Base-by-base conservation (phyloP, 1,284 basidiomycete species). In the Veloporphyrellus conicus region DNA sequence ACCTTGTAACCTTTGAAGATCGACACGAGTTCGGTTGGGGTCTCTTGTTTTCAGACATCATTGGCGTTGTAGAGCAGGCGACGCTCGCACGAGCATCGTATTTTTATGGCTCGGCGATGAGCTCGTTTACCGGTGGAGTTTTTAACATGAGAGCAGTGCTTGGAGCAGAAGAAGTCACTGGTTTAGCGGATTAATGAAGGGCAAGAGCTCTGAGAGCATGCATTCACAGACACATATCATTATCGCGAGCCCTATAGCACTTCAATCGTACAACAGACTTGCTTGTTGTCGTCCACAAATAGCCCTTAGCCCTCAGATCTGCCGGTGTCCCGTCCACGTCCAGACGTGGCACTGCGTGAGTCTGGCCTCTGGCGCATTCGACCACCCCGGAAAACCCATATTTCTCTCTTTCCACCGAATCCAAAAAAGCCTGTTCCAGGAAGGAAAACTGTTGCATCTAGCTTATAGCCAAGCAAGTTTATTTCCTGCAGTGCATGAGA, bases 381-480 rank as follows among this genome's bases (percentile, higher is more conserved):
- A 25, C 43, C 40, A 27, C 61, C 54, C 3, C 68, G 67, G 62
- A 78, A 78, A 34, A 78, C 63, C 77, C 77, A 78, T 25, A 76
- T 42, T 56, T 79, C 77, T 53, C 66, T 71, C 53, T 70, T 70
- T 23, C 67, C 60, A 12, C 71, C 66, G 22, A 77, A 57, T 25
- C 70, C 68, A 42, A 75, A 60, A 32, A 73, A 50, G 7, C 70
- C 68, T n/a, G 61, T 56, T 12, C 67, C 60, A 4, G 74, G 71
- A 49, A 78, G 64, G 0, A 70, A 69, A 23, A 78, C 63, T 29
- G 72, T 73, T 3, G 76, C 77, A 45, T 74, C 71, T 11, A 78
- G 68, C 45, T 67, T 71, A 60, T 69, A 78, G 11, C 73, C 74
- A 37, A 66, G 58, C 10, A 46, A 47, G 43, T 62, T 65, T 54